A percentile compares a stretch with the other conserved stretches of the same genome.
These are phyloP conservation scores for Zea luxurians DNA, from an alignment of 176 grass and related monocot species.

Conservation along the genomic window DNA sequence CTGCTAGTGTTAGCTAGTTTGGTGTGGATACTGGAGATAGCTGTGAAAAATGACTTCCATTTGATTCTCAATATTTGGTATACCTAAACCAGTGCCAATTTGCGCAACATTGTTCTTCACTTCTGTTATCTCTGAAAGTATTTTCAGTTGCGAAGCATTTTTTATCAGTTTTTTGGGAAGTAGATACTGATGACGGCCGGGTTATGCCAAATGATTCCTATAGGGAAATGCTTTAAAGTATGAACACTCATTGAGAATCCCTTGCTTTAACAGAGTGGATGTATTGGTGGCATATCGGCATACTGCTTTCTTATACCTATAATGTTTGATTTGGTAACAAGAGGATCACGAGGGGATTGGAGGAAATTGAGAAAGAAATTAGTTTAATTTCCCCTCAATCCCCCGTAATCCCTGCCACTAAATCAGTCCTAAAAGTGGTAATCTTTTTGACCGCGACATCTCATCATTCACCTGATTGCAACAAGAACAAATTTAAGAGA, in stretches of 20 bases:
- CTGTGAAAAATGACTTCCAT: background rate
- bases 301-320: slow-evolving; percentile 33
- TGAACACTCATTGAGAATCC: background rate
- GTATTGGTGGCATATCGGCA: slow-evolving; percentile 26
- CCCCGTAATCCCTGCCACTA: no score
- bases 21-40: background rate
- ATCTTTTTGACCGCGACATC: background rate
- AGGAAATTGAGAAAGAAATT: no score
- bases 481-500: slow-evolving; percentile 18
- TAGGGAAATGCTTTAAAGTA: background rate
- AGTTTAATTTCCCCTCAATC: no score
- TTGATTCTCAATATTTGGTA: background rate
- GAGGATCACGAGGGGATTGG: no score
- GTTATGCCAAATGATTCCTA: slow-evolving; percentile 29
- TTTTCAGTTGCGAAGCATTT: background rate
- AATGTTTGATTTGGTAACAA: background rate
- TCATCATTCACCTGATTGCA: background rate
- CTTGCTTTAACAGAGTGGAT: slow-evolving; percentile 2
- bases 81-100: background rate
- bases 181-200: background rate
- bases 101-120: background rate
- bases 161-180: background rate
- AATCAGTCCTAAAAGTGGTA: background rate
- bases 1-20: background rate
- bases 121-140: background rate